Conservation (phyloP, 2,329 filamentous ascomycete species). For the Pseudogymnoascus sp. region DNA sequence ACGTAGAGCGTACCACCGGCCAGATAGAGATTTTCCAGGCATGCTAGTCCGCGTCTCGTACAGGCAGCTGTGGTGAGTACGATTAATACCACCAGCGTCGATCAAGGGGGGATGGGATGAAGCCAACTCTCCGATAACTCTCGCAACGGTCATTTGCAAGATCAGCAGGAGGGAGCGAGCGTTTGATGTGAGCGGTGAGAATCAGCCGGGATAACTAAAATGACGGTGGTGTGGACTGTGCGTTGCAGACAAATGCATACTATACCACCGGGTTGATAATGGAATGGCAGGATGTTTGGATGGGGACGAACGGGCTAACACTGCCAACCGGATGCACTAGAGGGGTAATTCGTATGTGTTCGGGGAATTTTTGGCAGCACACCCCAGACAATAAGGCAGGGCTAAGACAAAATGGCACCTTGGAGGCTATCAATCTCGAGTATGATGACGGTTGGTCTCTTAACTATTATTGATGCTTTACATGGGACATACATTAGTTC, state of each 20-base stretch:
- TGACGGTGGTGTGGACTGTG: background rate
- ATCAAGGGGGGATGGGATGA: background rate
- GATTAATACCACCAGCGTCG: background rate
- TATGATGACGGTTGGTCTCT: background rate
- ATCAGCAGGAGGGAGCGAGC: slow-evolving; percentile 9
- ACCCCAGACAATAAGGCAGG: background rate
- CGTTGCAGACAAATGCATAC: background rate
- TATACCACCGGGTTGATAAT: background rate
- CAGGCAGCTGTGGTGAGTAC: background rate
- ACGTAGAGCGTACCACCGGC: background rate
- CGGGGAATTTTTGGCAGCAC: background rate
- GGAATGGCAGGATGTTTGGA: slow-evolving; percentile 3
- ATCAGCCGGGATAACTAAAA: background rate
- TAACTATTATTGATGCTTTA: background rate
- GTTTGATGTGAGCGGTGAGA: slow-evolving; percentile 10
- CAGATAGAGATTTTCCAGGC: background rate
- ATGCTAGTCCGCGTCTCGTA: background rate
- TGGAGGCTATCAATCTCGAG: slow-evolving; percentile 5
- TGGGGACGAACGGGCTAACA: background rate
- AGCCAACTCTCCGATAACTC: background rate
- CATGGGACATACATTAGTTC: background rate
- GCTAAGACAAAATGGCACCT: background rate
- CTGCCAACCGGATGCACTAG: background rate
- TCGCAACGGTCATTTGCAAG: background rate
- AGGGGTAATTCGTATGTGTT: slow-evolving; percentile 1